These are phyloP conservation scores for Martiniozyma asiatica DNA, from an alignment of 1,139 yeast species.

Conservation along the genomic window DNA sequence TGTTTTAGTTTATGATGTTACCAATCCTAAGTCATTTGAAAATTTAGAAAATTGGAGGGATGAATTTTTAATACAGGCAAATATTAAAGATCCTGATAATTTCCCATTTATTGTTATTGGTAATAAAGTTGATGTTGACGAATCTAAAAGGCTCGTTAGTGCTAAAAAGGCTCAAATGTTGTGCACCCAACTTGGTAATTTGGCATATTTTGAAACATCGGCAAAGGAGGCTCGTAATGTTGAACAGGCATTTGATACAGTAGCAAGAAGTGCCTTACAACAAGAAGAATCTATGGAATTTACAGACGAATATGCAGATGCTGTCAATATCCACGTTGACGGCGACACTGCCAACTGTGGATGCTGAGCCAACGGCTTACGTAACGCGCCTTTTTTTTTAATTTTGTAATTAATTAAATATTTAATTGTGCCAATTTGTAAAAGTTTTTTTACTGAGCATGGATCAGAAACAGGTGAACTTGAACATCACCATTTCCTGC, in stretches of 20 bases:
- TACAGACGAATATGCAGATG: conserved; percentile 89
- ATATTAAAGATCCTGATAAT: conserved; percentile 84
- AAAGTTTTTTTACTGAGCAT: background rate
- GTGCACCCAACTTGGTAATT: conserved; percentile 76
- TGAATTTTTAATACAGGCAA: conserved; percentile 87
- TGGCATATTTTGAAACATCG: conserved; percentile 89
- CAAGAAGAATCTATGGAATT: conserved; percentile 76
- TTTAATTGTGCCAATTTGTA: background rate
- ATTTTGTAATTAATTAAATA: background rate
- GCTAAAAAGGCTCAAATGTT: conserved; percentile 77
- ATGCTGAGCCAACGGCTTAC: no score
- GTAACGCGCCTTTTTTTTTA: no score
- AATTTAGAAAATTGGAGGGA: conserved; percentile 88
- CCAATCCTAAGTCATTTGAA: conserved; percentile 86
- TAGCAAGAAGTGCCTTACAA: conserved; percentile 87
- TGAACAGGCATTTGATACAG: conserved; percentile 90
- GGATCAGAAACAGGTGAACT: conserved; percentile 31
- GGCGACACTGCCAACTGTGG: no score
- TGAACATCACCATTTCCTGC: conserved; percentile 82
- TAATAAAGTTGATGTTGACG: conserved; percentile 91
- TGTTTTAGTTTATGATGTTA: conserved; percentile 88
- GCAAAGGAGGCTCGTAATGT: conserved; percentile 93
- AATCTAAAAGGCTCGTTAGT: conserved; percentile 71
- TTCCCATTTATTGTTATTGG: conserved; percentile 94
- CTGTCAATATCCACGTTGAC: conserved; percentile 87